These are phyloP conservation scores for Epichloe elymi DNA, from an alignment of 2,329 filamentous ascomycete species.

Conservation along the genomic window DNA sequence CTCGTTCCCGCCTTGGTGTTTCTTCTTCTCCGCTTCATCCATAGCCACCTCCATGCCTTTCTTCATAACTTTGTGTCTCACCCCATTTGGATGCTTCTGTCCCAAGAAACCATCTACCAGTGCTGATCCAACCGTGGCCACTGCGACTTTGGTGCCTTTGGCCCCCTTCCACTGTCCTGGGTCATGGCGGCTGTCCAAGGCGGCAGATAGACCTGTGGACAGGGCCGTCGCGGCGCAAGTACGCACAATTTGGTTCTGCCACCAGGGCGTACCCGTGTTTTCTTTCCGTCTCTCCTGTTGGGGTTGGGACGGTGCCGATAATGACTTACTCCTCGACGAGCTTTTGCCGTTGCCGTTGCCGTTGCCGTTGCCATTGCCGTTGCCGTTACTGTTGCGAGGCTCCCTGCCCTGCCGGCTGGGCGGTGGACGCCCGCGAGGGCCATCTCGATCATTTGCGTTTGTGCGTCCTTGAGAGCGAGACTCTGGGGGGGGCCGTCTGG, in stretches of 20 bases:
- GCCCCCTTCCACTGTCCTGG: constrained; percentile 33
- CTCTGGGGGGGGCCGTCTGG: not conserved
- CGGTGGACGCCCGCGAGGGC: not conserved
- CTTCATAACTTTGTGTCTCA: constrained; percentile 8
- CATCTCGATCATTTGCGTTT: not conserved
- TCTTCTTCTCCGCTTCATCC: constrained; percentile 6
- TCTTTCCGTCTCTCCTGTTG: not conserved
- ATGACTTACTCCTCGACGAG: not conserved
- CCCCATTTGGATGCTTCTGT: constrained; percentile 17
- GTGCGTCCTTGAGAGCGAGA: not conserved
- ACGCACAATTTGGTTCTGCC: constrained; percentile 24
- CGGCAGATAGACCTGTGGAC: constrained; percentile 33
- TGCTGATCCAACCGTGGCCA: constrained; percentile 34
- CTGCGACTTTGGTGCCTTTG: constrained; percentile 35
- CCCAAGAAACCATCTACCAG: constrained; percentile 33
- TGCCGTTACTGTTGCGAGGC: not conserved
- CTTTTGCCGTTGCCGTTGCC: not conserved
- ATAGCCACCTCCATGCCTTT: constrained; percentile 6
- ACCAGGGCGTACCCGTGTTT: constrained; percentile 14
- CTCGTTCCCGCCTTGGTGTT: not conserved
- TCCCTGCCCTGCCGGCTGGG: not conserved
- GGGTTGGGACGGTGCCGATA: not conserved
- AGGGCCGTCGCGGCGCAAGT: constrained; percentile 32
- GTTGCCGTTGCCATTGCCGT: not conserved
- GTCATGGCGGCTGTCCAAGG: constrained; percentile 31